Conservation (phyloP, 352 stramenopile genomes). For the Globisporangium paddicum region DNA sequence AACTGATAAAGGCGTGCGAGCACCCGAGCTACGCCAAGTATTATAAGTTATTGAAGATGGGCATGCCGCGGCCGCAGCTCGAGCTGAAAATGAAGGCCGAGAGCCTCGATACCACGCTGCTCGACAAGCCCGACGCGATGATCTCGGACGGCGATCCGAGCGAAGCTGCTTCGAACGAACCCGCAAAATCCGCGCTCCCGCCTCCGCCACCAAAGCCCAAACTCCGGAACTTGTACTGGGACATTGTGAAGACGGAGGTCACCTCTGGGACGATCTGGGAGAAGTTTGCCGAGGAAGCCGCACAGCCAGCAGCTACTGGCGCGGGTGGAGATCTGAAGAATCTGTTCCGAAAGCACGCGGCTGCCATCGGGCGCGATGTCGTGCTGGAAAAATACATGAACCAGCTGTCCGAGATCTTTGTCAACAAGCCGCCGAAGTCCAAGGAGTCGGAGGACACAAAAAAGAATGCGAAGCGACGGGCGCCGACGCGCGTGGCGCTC, state of each 20-base stretch:
- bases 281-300: slow-evolving; percentile 33
- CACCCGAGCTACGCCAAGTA: slow-evolving; percentile 92
- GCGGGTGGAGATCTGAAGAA: slow-evolving; percentile 22
- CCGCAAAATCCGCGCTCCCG: slow-evolving; percentile 27
- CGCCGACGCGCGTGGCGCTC: slow-evolving; percentile 65
- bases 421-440: slow-evolving; percentile 68
- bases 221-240: slow-evolving; percentile 82
- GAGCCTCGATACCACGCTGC: slow-evolving; percentile 83
- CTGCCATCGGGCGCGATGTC: slow-evolving; percentile 19
- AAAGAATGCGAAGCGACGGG: slow-evolving; percentile 37
- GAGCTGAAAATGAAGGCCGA: slow-evolving; percentile 92
- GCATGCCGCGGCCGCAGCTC: slow-evolving; percentile 89
- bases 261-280: slow-evolving; percentile 75
- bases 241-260: slow-evolving; percentile 57
- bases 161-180: slow-evolving; percentile 12
- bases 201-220: slow-evolving; percentile 65
- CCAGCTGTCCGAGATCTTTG: slow-evolving; percentile 69
- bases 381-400: slow-evolving; percentile 66
- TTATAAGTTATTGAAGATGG: slow-evolving; percentile 96
- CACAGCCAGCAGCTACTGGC: slow-evolving; percentile 20
- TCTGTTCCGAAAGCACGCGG: slow-evolving; percentile 21
- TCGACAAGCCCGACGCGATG: slow-evolving; percentile 83
- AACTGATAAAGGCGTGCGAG: slow-evolving; percentile 54
- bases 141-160: slow-evolving; percentile 41
- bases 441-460: slow-evolving; percentile 55